Evolutionary conservation across 306 rosid species (phyloP).

Genomic region (Glycine tomentella): DNA sequence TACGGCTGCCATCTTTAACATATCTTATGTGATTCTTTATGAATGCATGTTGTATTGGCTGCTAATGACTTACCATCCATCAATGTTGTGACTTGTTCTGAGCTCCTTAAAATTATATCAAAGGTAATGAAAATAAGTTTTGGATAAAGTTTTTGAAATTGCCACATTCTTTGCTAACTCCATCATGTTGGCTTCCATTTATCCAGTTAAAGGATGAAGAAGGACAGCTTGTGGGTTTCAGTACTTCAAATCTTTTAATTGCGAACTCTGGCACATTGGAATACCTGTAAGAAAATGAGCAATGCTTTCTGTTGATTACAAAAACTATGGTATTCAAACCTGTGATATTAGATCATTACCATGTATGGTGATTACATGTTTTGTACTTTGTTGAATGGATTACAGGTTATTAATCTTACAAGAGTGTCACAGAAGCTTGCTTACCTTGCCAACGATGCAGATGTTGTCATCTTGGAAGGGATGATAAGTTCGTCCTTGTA

Average conservation of each 20-base stretch:
- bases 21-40: too few relatives aligned
- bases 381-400: constrained; percentile 36
- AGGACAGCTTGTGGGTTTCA: constrained; percentile 67
- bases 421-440: constrained; percentile 87
- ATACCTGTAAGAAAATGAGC: constrained; percentile 80
- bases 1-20: too few relatives aligned
- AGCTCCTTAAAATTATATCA: too few relatives aligned
- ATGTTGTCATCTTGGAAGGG: constrained; percentile 90
- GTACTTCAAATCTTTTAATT: constrained; percentile 76
- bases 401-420: constrained; percentile 91
- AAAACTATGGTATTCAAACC: constrained; percentile 24
- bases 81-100: too few relatives aligned
- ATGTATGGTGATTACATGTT: constrained; percentile 5
- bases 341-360: constrained; percentile 10
- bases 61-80: too few relatives aligned
- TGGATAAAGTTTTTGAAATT: too few relatives aligned
- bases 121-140: too few relatives aligned
- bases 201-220: constrained; percentile 80
- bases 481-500: constrained; percentile 71
- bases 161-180: background rate
- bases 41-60: too few relatives aligned
- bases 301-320: background rate
- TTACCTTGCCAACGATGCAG: constrained; percentile 85
- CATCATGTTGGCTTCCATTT: constrained; percentile 62
- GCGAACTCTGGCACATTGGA: constrained; percentile 94